A percentile compares a stretch with the other conserved stretches of the same genome.
Evolutionary conservation across 208 protist genomes (phyloP).

Genomic region (Trypanosomatidae sp.): DNA sequence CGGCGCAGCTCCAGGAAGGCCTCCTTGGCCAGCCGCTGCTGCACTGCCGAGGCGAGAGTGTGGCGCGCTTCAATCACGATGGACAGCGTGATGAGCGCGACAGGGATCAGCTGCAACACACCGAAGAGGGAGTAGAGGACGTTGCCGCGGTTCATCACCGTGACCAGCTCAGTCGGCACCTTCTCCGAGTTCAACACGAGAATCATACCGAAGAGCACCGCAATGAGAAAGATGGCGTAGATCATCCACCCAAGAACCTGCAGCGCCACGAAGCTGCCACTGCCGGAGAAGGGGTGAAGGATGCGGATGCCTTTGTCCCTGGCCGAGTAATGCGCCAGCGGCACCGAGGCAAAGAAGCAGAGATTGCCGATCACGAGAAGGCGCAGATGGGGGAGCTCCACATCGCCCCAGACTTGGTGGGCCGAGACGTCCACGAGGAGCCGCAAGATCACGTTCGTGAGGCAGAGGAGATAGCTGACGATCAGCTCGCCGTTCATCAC

Average conservation of each 20-base stretch:
- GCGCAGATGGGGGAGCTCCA: slow-evolving; percentile 17
- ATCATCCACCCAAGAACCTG: slow-evolving; percentile 75
- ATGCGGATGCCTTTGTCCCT: slow-evolving; percentile 59
- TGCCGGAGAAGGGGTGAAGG: slow-evolving; percentile 63
- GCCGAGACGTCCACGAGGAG: slow-evolving; percentile 55
- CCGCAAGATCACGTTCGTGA: slow-evolving; percentile 50
- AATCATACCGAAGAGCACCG: slow-evolving; percentile 30
- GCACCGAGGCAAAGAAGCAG: slow-evolving; percentile 49
- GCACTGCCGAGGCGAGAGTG: slow-evolving; percentile 16
- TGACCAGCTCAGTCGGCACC: slow-evolving; percentile 3
- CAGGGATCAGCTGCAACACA: slow-evolving; percentile 57
- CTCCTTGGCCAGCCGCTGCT: slow-evolving; percentile 35
- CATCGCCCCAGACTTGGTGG: slow-evolving; percentile 30
- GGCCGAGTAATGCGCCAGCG: slow-evolving; percentile 65
- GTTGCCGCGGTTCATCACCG: slow-evolving; percentile 7
- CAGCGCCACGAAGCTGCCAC: slow-evolving; percentile 64
- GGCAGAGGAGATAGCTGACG: slow-evolving; percentile 44
- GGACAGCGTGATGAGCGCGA: slow-evolving; percentile 69
- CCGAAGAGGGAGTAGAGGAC: slow-evolving; percentile 53
- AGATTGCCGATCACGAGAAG: slow-evolving; percentile 38
- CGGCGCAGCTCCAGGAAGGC: slow-evolving; percentile 37
- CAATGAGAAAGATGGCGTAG: slow-evolving; percentile 51
- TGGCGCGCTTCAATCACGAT: slow-evolving; percentile 45
- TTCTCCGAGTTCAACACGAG: slow-evolving; percentile 10
- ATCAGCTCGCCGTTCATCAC: slow-evolving; percentile 71